These are phyloP conservation scores for Cunninghamia lanceolata DNA, from an alignment of 75 land plant species.

Conservation along the genomic window DNA sequence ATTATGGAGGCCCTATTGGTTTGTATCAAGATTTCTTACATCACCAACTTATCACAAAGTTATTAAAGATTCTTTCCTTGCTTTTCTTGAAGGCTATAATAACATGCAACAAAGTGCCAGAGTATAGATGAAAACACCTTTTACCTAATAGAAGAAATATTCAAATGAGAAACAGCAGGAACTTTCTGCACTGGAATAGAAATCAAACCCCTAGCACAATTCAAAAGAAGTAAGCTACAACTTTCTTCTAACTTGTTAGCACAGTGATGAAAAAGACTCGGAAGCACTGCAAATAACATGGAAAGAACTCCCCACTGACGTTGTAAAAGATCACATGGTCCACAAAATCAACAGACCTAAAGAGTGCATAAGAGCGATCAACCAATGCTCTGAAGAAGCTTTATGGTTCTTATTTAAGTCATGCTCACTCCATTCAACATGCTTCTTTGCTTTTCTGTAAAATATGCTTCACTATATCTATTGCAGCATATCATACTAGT, in stretches of 20 bases:
- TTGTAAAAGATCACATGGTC: background rate
- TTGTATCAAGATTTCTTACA: background rate
- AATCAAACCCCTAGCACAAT: background rate
- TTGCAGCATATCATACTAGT: background rate
- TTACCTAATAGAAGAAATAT: background rate
- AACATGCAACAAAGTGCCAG: background rate
- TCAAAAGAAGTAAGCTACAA: background rate
- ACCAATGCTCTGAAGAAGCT: background rate
- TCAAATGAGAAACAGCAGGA: background rate
- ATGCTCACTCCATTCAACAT: background rate
- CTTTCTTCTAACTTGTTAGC: background rate
- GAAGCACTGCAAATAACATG: background rate
- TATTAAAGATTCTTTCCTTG: background rate
- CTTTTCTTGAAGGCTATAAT: background rate
- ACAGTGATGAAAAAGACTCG: background rate
- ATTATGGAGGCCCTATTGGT: background rate
- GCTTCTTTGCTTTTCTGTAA: background rate
- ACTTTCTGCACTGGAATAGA: background rate
- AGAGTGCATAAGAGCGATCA: background rate
- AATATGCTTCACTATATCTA: background rate
- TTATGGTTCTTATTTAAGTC: background rate
- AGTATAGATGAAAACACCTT: background rate
- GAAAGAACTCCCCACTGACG: background rate
- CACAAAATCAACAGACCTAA: background rate
- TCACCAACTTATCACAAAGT: background rate